These are phyloP conservation scores for Pichia terricola DNA, from an alignment of 1,139 yeast genomes.

Conservation along the genomic window DNA sequence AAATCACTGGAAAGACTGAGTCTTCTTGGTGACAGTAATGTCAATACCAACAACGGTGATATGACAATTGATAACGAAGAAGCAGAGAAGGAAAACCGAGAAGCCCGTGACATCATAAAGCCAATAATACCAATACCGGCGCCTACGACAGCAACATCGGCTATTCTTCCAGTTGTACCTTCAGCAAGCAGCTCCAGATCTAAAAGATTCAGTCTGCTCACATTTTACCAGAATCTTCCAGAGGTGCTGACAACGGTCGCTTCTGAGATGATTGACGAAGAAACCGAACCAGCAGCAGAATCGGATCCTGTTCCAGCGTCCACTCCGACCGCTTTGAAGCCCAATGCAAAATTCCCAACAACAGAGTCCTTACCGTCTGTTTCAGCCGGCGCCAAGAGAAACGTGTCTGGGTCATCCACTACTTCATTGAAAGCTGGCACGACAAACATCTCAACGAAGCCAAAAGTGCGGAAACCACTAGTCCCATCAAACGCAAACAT, in stretches of 20 bases:
- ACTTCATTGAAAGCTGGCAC: no score
- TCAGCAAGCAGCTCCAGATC: slow-evolving; percentile 12
- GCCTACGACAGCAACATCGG: not conserved
- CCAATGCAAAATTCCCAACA: no score
- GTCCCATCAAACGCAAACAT: slow-evolving; percentile 29
- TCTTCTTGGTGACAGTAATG: not conserved
- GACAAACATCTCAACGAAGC: not conserved
- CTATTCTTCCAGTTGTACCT: no score
- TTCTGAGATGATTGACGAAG: not conserved
- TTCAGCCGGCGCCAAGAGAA: no score
- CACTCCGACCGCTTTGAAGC: no score
- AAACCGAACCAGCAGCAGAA: not conserved
- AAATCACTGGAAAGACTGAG: not conserved
- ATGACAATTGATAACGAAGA: slow-evolving; percentile 14
- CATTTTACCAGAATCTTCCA: slow-evolving; percentile 32
- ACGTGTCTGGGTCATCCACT: no score
- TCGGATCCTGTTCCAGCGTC: no score
- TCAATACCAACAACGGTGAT: slow-evolving; percentile 10
- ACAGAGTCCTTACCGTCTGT: no score
- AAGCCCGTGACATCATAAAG: no score
- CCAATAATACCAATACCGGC: not conserved
- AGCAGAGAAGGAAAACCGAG: slow-evolving; percentile 4
- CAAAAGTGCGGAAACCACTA: slow-evolving; percentile 25
- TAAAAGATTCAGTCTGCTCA: slow-evolving; percentile 41
- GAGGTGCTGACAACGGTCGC: slow-evolving; percentile 11